phyloP scores from a whole-genome alignment of 129 eudicot species.

The Artemisia annua region DNA sequence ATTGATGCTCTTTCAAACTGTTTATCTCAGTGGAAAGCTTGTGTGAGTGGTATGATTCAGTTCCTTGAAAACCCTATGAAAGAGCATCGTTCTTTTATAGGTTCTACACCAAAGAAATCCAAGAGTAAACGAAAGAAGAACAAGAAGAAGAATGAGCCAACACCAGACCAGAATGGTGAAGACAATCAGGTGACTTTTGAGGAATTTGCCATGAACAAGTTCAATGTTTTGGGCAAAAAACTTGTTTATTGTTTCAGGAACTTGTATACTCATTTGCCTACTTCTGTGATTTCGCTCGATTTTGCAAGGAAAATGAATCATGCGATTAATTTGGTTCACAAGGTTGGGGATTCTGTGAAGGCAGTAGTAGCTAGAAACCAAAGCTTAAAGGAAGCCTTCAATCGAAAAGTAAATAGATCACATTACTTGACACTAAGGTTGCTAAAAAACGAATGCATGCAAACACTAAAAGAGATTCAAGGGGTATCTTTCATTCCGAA shows the following conservation, averaged over 20 bases:
- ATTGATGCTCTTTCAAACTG: slow-evolving; percentile 35
- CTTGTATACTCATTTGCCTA: slow-evolving; percentile 64
- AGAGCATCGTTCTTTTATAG: not conserved
- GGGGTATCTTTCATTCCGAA: slow-evolving; percentile 41
- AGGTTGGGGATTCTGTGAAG: slow-evolving; percentile 10
- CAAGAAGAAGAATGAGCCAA: not conserved
- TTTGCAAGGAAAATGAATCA: slow-evolving; percentile 39
- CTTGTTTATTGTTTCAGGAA: slow-evolving; percentile 32
- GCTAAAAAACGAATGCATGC: slow-evolving; percentile 31
- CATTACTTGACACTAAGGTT: not conserved
- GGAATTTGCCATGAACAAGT: not conserved
- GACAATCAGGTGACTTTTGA: not conserved
- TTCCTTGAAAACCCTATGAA: slow-evolving; percentile 16
- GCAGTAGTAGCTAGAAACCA: slow-evolving; percentile 18
- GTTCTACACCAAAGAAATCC: not conserved
- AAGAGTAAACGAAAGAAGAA: slow-evolving; percentile 1
- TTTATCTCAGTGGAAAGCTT: slow-evolving; percentile 25
- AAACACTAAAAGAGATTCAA: slow-evolving; percentile 27
- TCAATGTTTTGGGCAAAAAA: slow-evolving; percentile 5
- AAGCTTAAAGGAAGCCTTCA: slow-evolving; percentile 25
- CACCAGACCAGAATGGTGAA: not conserved
- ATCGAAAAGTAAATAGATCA: not conserved
- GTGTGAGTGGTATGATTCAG: slow-evolving; percentile 7
- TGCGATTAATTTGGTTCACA: slow-evolving; percentile 21
- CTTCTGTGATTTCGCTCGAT: slow-evolving; percentile 31